Percentiles rank a stretch among this genome's conserved stretches.
phyloP scores from a whole-genome alignment of 2,329 filamentous ascomycete genomes.

The Gaeumannomyces sp. region DNA sequence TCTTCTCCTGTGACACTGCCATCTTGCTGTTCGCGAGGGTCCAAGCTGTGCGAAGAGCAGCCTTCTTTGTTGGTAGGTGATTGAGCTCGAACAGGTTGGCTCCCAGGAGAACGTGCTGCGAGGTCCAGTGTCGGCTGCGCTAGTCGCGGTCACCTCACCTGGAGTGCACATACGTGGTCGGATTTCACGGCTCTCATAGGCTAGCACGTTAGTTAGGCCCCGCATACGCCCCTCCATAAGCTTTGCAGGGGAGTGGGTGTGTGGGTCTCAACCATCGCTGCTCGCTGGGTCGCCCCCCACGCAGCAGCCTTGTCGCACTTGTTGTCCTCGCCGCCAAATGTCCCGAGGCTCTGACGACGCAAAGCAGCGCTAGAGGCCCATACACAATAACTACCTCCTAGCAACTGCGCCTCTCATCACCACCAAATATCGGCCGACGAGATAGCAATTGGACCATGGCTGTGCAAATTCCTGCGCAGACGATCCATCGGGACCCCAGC shows the following conservation, averaged over 20 bases:
- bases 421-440: neutral
- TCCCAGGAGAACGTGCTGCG: neutral
- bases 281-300: too few relatives aligned
- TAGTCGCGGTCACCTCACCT: neutral
- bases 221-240: neutral
- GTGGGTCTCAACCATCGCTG: too few relatives aligned
- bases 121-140: neutral
- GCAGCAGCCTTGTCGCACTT: too few relatives aligned
- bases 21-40: slow-evolving; percentile 23
- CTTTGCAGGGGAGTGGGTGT: too few relatives aligned
- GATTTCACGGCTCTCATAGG: neutral
- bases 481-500: slow-evolving; percentile 96
- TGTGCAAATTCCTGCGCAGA: slow-evolving; percentile 71
- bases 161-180: slow-evolving; percentile 1
- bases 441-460: slow-evolving; percentile 56
- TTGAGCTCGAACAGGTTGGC: neutral
- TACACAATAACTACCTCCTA: too few relatives aligned
- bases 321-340: too few relatives aligned
- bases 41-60: slow-evolving; percentile 2
- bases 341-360: too few relatives aligned
- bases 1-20: slow-evolving; percentile 45
- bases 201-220: too few relatives aligned
- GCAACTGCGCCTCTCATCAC: neutral
- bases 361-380: too few relatives aligned
- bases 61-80: neutral